These are phyloP conservation scores for Aspergillus olivimuriae DNA, from an alignment of 495 filamentous ascomycete genomes.

Conservation along the genomic window DNA sequence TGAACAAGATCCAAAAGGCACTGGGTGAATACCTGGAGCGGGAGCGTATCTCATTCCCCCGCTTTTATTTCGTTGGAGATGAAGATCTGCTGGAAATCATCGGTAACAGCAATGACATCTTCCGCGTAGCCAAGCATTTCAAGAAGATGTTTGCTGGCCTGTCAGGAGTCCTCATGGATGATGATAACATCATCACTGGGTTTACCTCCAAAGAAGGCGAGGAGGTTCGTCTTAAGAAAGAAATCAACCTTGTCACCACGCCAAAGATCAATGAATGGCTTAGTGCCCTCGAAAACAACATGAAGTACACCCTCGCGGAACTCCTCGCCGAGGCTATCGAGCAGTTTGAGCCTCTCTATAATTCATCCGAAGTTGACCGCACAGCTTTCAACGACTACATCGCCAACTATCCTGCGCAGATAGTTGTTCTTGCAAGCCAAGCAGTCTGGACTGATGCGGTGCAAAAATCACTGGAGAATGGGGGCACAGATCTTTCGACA, in stretches of 20 bases:
- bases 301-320: constrained; percentile 92
- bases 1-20: constrained; percentile 99
- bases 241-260: constrained; percentile 85
- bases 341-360: constrained; percentile 63
- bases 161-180: constrained; percentile 82
- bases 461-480: constrained; percentile 63
- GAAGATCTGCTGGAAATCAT: constrained; percentile 99
- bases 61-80: constrained; percentile 99
- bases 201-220: constrained; percentile 97
- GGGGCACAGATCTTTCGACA: constrained; percentile 56
- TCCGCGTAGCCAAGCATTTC: constrained; percentile 94
- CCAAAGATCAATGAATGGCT: constrained; percentile 99
- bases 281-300: constrained; percentile 78
- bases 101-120: constrained; percentile 94
- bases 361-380: constrained; percentile 55
- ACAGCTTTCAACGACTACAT: constrained; percentile 70
- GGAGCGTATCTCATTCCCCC: constrained; percentile 91
- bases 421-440: constrained; percentile 94
- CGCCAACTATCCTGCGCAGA: constrained; percentile 77
- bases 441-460: constrained; percentile 87
- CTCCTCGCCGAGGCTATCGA: constrained; percentile 79
- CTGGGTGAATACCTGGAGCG: constrained; percentile 97
- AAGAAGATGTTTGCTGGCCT: constrained; percentile 99
- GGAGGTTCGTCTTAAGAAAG: constrained; percentile 75
- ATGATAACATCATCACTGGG: constrained; percentile 79